phyloP scores from a whole-genome alignment of 116 monocot species.

The Papilionanthe hybrid region DNA sequence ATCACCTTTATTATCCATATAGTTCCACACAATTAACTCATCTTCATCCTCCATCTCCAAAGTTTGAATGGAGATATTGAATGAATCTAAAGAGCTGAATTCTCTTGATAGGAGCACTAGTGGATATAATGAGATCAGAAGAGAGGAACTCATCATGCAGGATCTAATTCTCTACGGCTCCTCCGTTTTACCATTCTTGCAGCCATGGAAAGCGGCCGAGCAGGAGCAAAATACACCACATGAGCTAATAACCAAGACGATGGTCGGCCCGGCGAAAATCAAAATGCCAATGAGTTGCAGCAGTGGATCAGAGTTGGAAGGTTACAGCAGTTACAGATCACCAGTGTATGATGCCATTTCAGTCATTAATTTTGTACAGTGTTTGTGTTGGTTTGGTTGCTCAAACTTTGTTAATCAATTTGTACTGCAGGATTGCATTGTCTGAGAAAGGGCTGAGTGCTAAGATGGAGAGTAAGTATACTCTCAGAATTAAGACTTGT shows the following conservation, averaged over 20 bases:
- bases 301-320: neutral
- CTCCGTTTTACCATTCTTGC: conserved; percentile 17
- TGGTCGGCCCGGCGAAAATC: conserved; percentile 40
- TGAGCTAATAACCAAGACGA: conserved; percentile 27
- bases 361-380: neutral
- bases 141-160: conserved; percentile 28
- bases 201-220: neutral
- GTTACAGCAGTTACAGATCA: conserved; percentile 3
- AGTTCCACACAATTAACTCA: neutral
- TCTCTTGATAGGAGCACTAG: too few relatives aligned
- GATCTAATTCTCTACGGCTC: conserved; percentile 15
- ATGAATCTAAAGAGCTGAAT: neutral
- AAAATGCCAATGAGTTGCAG: conserved; percentile 15
- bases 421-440: conserved; percentile 37
- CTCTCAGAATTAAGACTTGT: conserved; percentile 59
- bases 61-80: conserved; percentile 1
- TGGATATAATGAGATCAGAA: neutral
- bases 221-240: neutral
- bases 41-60: too few relatives aligned
- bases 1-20: too few relatives aligned
- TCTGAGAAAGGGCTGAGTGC: conserved; percentile 54
- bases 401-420: neutral
- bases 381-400: neutral
- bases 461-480: conserved; percentile 80
- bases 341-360: neutral